phyloP scores from a whole-genome alignment of 208 protist species.

The Tritrichomonas foetus region DNA sequence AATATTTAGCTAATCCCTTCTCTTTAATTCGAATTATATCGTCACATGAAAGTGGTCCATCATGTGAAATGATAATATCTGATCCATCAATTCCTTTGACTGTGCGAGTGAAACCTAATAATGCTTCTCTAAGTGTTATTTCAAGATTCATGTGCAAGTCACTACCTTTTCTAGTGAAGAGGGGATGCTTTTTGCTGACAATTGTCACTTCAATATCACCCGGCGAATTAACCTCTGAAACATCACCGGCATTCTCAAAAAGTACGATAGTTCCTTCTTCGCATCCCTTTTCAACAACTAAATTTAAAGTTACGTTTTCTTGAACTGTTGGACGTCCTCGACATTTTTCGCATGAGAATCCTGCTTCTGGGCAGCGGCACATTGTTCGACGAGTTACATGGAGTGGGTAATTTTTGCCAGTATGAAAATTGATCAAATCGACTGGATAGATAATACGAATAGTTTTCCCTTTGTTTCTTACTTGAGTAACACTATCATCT shows the following conservation, averaged over 20 bases:
- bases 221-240: background rate
- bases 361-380: background rate
- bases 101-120: background rate
- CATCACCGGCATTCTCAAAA: background rate
- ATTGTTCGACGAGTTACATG: background rate
- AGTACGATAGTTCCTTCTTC: constrained; percentile 17
- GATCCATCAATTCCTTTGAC: background rate
- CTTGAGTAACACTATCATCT: background rate
- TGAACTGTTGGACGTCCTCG: background rate
- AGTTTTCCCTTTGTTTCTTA: background rate
- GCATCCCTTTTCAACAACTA: background rate
- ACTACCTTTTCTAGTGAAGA: background rate
- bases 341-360: constrained; percentile 30
- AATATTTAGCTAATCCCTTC: background rate
- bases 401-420: background rate
- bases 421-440: background rate
- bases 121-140: background rate
- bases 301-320: background rate
- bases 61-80: background rate
- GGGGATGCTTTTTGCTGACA: background rate
- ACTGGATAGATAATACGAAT: background rate
- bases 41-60: background rate
- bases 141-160: constrained; percentile 12
- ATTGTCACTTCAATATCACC: constrained; percentile 23
- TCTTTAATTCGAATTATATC: background rate